phyloP scores from a whole-genome alignment of 2,329 filamentous ascomycete species.

The Podosphaera aphanis region DNA sequence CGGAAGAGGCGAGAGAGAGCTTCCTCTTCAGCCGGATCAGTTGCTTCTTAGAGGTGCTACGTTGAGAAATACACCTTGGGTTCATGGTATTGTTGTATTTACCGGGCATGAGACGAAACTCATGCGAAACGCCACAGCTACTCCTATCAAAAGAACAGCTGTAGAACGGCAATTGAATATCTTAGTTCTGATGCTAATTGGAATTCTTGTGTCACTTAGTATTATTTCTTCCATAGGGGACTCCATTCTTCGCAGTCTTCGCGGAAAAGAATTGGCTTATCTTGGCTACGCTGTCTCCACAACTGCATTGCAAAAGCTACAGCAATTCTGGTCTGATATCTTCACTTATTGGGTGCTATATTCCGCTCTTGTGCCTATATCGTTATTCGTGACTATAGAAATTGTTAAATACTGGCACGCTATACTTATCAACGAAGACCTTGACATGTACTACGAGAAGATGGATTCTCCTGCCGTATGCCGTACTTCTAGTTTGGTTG shows the following conservation, averaged over 20 bases:
- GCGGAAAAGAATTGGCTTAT: conserved; percentile 42
- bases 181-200: conserved; percentile 75
- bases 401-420: conserved; percentile 96
- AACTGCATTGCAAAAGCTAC: conserved; percentile 29
- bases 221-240: conserved; percentile 82
- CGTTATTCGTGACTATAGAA: conserved; percentile 90
- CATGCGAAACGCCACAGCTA: conserved; percentile 93
- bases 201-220: conserved; percentile 62
- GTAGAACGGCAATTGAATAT: conserved; percentile 86
- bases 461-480: conserved; percentile 91
- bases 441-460: conserved; percentile 94
- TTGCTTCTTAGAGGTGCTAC: conserved; percentile 81
- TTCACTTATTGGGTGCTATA: conserved; percentile 98
- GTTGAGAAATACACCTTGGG: conserved; percentile 86
- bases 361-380: conserved; percentile 88
- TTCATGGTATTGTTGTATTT: conserved; percentile 89
- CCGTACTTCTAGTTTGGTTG: conserved; percentile 83
- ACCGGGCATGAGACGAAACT: conserved; percentile 96
- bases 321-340: conserved; percentile 78
- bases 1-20: conserved; percentile 78
- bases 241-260: conserved; percentile 49
- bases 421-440: conserved; percentile 90
- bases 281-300: conserved; percentile 41
- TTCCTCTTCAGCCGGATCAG: conserved; percentile 77
- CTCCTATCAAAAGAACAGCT: conserved; percentile 91